Base-by-base conservation (phyloP, 306 rosid genomes). In the Lathyrus tuberosus region DNA sequence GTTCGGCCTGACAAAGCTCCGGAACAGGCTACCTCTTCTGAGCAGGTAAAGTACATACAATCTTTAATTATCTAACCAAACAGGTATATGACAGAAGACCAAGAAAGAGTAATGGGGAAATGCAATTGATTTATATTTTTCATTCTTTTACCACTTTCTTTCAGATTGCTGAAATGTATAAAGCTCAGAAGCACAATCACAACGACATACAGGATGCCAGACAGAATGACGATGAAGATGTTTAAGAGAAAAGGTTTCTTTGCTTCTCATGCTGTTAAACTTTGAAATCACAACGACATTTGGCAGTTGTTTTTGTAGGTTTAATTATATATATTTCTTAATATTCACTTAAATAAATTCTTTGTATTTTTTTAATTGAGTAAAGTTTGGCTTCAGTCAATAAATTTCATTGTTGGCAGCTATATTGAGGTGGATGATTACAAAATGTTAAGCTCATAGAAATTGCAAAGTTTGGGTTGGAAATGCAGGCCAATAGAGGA, bases 161-260 rank as follows among this genome's bases (percentile, higher is more conserved):
- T 76, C 78, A 91, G 99, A 89, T 95, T 61, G 97, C 97, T 72
- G 96, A 95, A 26, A 79, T 95, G 99, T 95, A 86, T 67, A 65
- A 65, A 47, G 91, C 95, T 62, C 96, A 94, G 80, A 86, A 86
- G 14, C 88, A 73, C 83, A 90, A 73, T 74, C 87, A 69, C 4
- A 67, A 64, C 0, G 86, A 83, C 76, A 83, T 85, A 67, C 83
- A 76, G 83, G 87, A 77, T 66, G 86, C 81, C 77, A 82, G 87
- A 70, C 83, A 76, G 83, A 86, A 77, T 66, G 95, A 84, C 41
- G 54, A 80, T 16, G 91, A 89, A 76, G 96, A 87, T 41, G 90
- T 85, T 71, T 89, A 82, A 88, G 65, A 71, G 48, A 37, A 67
- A 75, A 16, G 38, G 42, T 30, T 70, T 60, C 1, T 35, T 40